Evolutionary conservation across 2,329 filamentous ascomycete genomes (phyloP), one percentile per base, ranked within the genome.

Genomic region (Ceratocystis eucalypticola): DNA sequence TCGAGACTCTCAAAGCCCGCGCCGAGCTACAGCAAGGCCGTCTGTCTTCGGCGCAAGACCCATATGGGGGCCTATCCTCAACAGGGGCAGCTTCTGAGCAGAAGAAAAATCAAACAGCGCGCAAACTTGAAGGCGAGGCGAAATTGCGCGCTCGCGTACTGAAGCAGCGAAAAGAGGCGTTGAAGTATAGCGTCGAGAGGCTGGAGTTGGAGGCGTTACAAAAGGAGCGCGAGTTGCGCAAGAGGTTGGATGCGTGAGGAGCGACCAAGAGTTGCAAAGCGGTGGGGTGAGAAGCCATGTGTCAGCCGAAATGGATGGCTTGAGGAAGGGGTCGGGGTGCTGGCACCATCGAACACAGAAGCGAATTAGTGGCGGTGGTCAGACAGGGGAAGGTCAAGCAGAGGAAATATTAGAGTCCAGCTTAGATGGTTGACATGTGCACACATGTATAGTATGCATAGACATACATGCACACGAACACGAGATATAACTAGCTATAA

Each of bases 171-270:
- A 93, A 90, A 76, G 91, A 96, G 75, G 84, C 90, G 62, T 77
- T 96, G 71, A 86, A 89, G 74, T 96, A 95, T 77, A 88, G 89
- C 33, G 89, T 96, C 20, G 90, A 94, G 73, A 82, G 91, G 68
- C 75, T 96, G 70, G 89, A 94, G 78, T 74, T 96, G 71, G 90
- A 96, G 77, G 88, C 90, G n/a, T 81, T 85, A 71, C 91, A 96
- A 72, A 84, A 84, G 74, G 83, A 85, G 76, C 77, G 82, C 69
- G 83, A 86, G 74, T 70, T 85, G 71, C 74, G 80, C 70, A 78
- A 80, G 74, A 74, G 79, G 69, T 70, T 84, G 57, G 80, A 80
- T 50, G 64, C 69, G 66, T 69, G 55, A 69, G 45, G 28, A 30
- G 28, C 6, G 25, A 28, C 12, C 12, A 41, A 41, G 37, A 41